These are phyloP conservation scores for Phallus indusiatus DNA, from an alignment of 768 basidiomycete genomes.

Conservation along the genomic window DNA sequence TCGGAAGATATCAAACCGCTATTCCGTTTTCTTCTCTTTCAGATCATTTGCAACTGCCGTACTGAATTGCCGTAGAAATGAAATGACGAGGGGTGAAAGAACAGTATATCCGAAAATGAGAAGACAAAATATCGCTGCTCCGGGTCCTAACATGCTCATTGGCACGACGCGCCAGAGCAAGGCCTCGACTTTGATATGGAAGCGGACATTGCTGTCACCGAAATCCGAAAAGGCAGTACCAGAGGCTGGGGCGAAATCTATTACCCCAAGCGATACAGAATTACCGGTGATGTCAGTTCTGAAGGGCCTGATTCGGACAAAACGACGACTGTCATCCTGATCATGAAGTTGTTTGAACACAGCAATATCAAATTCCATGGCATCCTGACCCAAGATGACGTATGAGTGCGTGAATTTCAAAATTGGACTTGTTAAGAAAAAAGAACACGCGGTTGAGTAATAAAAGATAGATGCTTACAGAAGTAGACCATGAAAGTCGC, in stretches of 20 bases:
- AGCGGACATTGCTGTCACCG: not conserved
- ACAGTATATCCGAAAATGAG: not conserved
- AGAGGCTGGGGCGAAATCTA: not conserved
- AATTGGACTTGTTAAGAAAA: not conserved
- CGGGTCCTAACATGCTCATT: not conserved
- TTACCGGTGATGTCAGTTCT: not conserved
- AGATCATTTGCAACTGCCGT: not conserved
- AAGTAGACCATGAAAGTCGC: not conserved
- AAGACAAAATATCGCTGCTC: not conserved
- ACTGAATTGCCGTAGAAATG: not conserved
- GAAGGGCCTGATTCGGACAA: not conserved
- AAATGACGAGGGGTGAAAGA: not conserved
- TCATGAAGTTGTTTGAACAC: not conserved
- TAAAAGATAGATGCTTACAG: not conserved
- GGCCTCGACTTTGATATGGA: not conserved
- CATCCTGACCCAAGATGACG: not conserved
- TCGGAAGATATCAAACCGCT: too few species aligned
- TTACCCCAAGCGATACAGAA: not conserved
- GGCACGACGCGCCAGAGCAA: not conserved
- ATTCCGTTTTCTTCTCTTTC: not conserved
- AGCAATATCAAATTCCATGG: not conserved
- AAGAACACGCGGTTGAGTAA: too few species aligned
- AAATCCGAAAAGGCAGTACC: not conserved
- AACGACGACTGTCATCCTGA: not conserved
- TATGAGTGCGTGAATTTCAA: not conserved